Conservation (phyloP, 306 rosid genomes). For the Potentilla sterilis region DNA sequence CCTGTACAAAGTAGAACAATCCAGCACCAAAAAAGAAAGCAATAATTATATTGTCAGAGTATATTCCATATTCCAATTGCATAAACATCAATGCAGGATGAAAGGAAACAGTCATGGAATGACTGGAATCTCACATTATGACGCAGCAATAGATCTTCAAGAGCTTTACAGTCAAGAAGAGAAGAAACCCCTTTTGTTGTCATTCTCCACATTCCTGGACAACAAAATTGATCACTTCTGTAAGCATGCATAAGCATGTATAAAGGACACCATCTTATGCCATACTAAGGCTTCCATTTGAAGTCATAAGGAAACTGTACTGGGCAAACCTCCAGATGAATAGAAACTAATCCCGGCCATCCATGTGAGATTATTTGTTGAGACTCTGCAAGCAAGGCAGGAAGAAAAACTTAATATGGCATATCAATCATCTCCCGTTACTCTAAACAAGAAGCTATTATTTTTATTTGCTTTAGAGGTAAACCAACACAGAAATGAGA, state of each 20-base stretch:
- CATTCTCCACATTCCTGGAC: slow-evolving; percentile 72
- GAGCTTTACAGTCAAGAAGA: slow-evolving; percentile 67
- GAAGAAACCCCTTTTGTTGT: slow-evolving; percentile 64
- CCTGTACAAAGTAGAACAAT: slow-evolving; percentile 42
- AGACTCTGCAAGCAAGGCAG: slow-evolving; percentile 53
- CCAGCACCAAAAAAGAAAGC: not conserved
- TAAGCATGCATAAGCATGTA: slow-evolving; percentile 11
- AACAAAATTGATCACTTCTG: slow-evolving; percentile 24
- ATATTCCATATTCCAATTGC: not conserved
- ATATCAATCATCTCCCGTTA: not conserved
- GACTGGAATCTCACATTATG: slow-evolving; percentile 61
- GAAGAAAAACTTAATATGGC: slow-evolving; percentile 5
- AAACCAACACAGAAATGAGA: not conserved
- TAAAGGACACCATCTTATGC: slow-evolving; percentile 10
- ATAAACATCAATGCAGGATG: not conserved
- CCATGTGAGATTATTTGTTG: slow-evolving; percentile 65
- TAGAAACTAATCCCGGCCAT: slow-evolving; percentile 85
- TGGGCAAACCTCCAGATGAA: slow-evolving; percentile 70
- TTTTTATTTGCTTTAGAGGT: not conserved
- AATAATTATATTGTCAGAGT: not conserved
- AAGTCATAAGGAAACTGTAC: slow-evolving; percentile 9
- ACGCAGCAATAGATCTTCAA: slow-evolving; percentile 76
- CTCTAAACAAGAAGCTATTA: not conserved
- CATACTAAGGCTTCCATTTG: slow-evolving; percentile 7
- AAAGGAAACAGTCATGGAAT: slow-evolving; percentile 10